A percentile compares a stretch with the other conserved stretches of the same genome.
Evolutionary conservation across 2,329 filamentous ascomycete genomes (phyloP).

Genomic region (Xylaria sp.): DNA sequence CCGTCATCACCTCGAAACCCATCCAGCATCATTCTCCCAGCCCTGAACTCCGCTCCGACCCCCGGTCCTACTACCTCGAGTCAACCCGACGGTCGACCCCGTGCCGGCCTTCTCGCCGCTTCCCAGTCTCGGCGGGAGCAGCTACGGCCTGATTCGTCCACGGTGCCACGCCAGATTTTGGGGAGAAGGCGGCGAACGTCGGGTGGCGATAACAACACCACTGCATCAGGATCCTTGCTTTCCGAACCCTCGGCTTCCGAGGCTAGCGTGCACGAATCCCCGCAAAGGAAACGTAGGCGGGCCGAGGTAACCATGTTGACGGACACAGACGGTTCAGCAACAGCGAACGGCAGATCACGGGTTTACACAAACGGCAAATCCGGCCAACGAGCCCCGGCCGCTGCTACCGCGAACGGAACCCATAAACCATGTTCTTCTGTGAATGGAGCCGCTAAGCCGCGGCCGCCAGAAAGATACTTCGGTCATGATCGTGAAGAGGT

Average conservation of each 20-base stretch:
- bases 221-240: slow-evolving; percentile 38
- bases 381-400: slow-evolving; percentile 56
- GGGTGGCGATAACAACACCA: slow-evolving; percentile 52
- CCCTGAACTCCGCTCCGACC: slow-evolving; percentile 48
- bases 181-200: slow-evolving; percentile 66
- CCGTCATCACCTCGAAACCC: slow-evolving; percentile 63
- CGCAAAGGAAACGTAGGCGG: slow-evolving; percentile 69
- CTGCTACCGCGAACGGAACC: slow-evolving; percentile 59
- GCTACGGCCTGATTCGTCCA: slow-evolving; percentile 20
- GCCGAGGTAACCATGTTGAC: slow-evolving; percentile 70
- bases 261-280: slow-evolving; percentile 41
- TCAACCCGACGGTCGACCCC: slow-evolving; percentile 27
- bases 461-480: slow-evolving; percentile 66
- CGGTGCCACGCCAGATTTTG: slow-evolving; percentile 55
- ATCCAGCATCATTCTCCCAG: slow-evolving; percentile 60
- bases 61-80: slow-evolving; percentile 33
- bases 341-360: slow-evolving; percentile 65
- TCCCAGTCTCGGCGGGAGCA: slow-evolving; percentile 27
- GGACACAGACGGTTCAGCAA: slow-evolving; percentile 62
- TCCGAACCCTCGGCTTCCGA: slow-evolving; percentile 43
- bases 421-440: slow-evolving; percentile 58
- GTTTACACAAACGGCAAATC: slow-evolving; percentile 68
- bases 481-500: slow-evolving; percentile 94
- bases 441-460: slow-evolving; percentile 64
- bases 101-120: slow-evolving; percentile 30